Conservation (phyloP, 129 eudicot species). For the Chrysanthemum lavandulifolium region DNA sequence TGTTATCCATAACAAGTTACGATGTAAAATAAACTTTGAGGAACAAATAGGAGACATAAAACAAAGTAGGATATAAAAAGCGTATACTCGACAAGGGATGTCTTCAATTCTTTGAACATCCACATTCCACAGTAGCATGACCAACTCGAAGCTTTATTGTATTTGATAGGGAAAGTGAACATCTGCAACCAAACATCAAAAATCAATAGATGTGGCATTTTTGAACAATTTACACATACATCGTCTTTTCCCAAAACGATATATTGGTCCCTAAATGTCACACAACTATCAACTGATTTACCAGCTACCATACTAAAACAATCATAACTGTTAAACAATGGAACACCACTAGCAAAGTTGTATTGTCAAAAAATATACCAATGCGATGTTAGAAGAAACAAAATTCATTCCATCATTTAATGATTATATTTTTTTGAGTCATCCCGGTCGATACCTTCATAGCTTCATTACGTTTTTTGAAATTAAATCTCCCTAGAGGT, state of each 20-base stretch:
- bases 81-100: slow-evolving; percentile 51
- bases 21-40: background rate
- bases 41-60: background rate
- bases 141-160: slow-evolving; percentile 56
- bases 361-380: background rate
- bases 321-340: slow-evolving; percentile 12
- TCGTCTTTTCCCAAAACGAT: slow-evolving; percentile 38
- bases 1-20: slow-evolving; percentile 22
- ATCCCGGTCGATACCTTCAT: no score
- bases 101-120: slow-evolving; percentile 55
- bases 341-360: no score
- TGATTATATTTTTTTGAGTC: no score
- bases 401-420: no score
- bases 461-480: no score
- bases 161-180: slow-evolving; percentile 65
- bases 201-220: background rate
- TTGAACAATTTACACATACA: background rate
- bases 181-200: slow-evolving; percentile 38
- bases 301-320: slow-evolving; percentile 55
- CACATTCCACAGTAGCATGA: slow-evolving; percentile 46
- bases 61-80: slow-evolving; percentile 7
- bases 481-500: no score
- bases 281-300: slow-evolving; percentile 70
- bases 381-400: background rate
- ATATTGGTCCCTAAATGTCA: slow-evolving; percentile 51